These are phyloP conservation scores for Talaromyces amestolkiae DNA, from an alignment of 2,329 filamentous ascomycete species.

Conservation along the genomic window DNA sequence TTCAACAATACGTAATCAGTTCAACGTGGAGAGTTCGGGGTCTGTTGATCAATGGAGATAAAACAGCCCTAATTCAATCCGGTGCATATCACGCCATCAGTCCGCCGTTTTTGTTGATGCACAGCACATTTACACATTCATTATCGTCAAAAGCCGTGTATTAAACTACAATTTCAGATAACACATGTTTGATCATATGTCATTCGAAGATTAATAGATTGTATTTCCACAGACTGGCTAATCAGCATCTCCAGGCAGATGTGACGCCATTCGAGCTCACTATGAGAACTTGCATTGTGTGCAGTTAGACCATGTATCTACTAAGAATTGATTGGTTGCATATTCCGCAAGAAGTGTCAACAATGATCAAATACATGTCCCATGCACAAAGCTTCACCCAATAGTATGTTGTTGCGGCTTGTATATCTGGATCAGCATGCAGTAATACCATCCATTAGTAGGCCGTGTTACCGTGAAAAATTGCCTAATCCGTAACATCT, in stretches of 20 bases:
- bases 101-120: not conserved
- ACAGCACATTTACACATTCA: not conserved
- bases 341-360: not conserved
- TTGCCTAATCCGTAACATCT: not conserved
- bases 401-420: too few relatives aligned
- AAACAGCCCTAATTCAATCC: not conserved
- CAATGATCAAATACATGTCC: conserved; percentile 20
- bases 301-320: not conserved
- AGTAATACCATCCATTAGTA: too few relatives aligned
- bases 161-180: not conserved
- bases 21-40: not conserved
- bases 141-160: not conserved
- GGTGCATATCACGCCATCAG: conserved; percentile 9
- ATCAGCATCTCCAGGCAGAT: not conserved
- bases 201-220: not conserved
- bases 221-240: not conserved
- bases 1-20: too few relatives aligned
- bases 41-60: not conserved
- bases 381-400: not conserved
- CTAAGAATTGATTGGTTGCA: not conserved
- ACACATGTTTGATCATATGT: not conserved
- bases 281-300: not conserved
- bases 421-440: too few relatives aligned
- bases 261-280: not conserved
- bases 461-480: too few relatives aligned